Evolutionary conservation across 345 rosid genomes (phyloP).

Genomic region (Salix udensis): DNA sequence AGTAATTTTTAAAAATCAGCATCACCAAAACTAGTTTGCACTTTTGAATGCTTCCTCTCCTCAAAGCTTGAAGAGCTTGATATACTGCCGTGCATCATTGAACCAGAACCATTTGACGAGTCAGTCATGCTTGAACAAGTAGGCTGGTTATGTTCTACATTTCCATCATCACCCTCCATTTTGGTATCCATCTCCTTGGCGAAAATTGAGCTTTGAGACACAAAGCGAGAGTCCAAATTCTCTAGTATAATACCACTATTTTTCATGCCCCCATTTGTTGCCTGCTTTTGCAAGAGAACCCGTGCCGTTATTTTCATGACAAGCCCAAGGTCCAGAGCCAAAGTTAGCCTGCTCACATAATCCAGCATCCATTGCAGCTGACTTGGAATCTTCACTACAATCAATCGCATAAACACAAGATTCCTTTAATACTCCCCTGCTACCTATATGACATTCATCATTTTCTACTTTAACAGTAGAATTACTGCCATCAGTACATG

Average conservation of each 20-base stretch:
- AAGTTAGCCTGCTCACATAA: conserved; percentile 17
- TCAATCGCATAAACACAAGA: conserved; percentile 13
- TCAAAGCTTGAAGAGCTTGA: conserved; percentile 55
- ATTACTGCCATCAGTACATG: conserved; percentile 24
- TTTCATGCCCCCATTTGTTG: conserved; percentile 13
- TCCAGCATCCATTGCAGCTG: conserved; percentile 24
- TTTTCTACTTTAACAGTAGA: conserved; percentile 52
- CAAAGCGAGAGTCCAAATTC: conserved; percentile 25
- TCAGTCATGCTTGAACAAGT: conserved; percentile 56
- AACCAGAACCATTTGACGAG: conserved; percentile 65
- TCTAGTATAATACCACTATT: conserved; percentile 30
- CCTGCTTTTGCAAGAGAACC: conserved; percentile 22
- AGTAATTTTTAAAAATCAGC: conserved; percentile 43
- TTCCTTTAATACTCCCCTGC: conserved; percentile 11
- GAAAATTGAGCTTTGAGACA: conserved; percentile 36
- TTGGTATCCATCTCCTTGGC: conserved; percentile 35
- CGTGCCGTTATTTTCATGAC: conserved; percentile 24
- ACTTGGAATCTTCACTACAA: conserved; percentile 32
- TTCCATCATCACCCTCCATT: conserved; percentile 40
- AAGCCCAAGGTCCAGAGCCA: conserved; percentile 33
- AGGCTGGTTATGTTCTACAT: conserved; percentile 41
- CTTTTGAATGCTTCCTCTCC: conserved; percentile 38
- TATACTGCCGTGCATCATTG: conserved; percentile 43
- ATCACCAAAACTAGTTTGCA: conserved; percentile 26
- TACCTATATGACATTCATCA: conserved; percentile 30